Conservation (phyloP, 768 basidiomycete species). For the Fomitopsis pulvina region DNA sequence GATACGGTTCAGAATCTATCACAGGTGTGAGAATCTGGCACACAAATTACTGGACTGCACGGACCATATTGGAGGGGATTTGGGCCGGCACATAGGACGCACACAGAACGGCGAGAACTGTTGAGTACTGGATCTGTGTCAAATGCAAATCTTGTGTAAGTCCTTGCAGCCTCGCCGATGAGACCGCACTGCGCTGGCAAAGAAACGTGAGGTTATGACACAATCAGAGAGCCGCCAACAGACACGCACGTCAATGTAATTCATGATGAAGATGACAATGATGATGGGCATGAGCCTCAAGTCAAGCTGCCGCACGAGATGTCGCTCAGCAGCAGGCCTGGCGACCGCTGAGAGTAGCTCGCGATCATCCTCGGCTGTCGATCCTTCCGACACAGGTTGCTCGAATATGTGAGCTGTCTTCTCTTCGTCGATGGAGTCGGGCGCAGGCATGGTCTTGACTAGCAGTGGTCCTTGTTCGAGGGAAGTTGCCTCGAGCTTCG, state of each 20-base stretch:
- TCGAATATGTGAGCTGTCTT: background rate
- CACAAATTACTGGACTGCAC: slow-evolving; percentile 1
- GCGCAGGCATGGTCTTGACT: no score
- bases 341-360: slow-evolving; percentile 18
- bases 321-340: slow-evolving; percentile 24
- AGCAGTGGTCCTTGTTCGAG: no score
- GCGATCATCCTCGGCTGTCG: slow-evolving; percentile 6
- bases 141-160: slow-evolving; percentile 33
- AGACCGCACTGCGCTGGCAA: slow-evolving; percentile 30
- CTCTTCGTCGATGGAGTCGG: background rate
- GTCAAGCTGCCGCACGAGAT: slow-evolving; percentile 52
- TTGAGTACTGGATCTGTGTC: slow-evolving; percentile 45
- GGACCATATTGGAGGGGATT: slow-evolving; percentile 62
- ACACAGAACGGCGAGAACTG: slow-evolving; percentile 46
- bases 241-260: slow-evolving; percentile 53
- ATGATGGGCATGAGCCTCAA: slow-evolving; percentile 49
- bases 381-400: background rate
- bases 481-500: no score
- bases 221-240: background rate
- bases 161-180: slow-evolving; percentile 33
- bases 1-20: slow-evolving; percentile 48
- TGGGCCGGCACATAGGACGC: slow-evolving; percentile 59
- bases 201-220: background rate
- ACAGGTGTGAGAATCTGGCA: background rate
- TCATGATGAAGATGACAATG: slow-evolving; percentile 56